Evolutionary conservation across 441 rosid genomes (phyloP).

Genomic region (Rhodomyrtus psidioides): DNA sequence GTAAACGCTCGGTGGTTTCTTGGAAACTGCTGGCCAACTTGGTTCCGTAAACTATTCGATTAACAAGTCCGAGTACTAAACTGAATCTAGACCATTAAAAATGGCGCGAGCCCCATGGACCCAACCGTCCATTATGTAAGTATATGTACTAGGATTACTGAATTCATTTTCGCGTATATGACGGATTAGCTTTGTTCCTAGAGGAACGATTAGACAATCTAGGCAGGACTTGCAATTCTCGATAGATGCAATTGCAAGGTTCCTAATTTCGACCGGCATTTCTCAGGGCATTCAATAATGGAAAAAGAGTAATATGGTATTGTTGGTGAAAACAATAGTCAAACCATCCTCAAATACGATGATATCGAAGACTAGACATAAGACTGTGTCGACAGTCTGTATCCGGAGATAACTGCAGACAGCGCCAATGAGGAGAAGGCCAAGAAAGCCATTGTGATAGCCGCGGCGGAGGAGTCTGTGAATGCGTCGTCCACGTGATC

Average conservation of each 20-base stretch:
- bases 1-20: neutral
- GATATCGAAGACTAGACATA: neutral
- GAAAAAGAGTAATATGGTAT: neutral
- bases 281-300: neutral
- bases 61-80: neutral
- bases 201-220: neutral
- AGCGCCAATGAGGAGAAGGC: neutral
- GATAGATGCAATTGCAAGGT: neutral
- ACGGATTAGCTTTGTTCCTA: neutral
- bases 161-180: neutral
- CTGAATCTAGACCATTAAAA: neutral
- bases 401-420: neutral
- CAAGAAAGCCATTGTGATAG: slow-evolving; percentile 6
- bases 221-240: neutral
- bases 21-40: neutral
- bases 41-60: neutral
- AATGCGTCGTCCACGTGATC: neutral
- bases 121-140: neutral
- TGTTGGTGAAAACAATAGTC: neutral
- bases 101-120: neutral
- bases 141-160: neutral
- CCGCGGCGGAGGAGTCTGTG: slow-evolving; percentile 2
- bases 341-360: neutral
- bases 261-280: neutral
- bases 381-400: neutral